These are phyloP conservation scores for Saturnispora silvae DNA, from an alignment of 805 yeast genomes.

Conservation along the genomic window DNA sequence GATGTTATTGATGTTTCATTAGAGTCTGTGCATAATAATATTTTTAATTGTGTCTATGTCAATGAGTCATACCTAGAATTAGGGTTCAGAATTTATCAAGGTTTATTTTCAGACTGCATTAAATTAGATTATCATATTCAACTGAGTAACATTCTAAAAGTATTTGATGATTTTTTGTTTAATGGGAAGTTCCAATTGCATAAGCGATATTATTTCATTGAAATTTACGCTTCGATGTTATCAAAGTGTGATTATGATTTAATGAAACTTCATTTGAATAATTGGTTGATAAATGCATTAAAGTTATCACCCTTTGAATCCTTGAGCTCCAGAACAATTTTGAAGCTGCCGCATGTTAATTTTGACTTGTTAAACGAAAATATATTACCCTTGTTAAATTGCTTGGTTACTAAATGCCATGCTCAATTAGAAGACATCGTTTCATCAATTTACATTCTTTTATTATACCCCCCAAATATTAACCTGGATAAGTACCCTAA, in stretches of 20 bases:
- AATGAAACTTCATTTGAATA: neutral
- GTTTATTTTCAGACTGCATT: neutral
- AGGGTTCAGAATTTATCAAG: neutral
- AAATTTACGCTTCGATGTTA: neutral
- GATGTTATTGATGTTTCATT: conserved; percentile 1
- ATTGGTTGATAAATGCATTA: neutral
- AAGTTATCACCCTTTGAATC: neutral
- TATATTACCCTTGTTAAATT: conserved; percentile 1
- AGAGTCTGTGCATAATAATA: conserved; percentile 1
- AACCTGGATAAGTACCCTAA: neutral
- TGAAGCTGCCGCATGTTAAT: neutral
- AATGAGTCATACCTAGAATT: neutral
- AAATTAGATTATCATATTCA: neutral
- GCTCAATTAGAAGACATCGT: neutral
- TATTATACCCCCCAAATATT: conserved; percentile 4
- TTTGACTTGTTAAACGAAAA: neutral
- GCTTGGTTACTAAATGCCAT: neutral
- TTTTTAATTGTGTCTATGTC: conserved; percentile 1
- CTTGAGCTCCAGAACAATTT: conserved; percentile 1
- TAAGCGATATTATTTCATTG: too few relatives aligned
- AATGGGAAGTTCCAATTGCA: neutral
- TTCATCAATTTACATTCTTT: conserved; percentile 1
- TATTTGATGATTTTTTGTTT: neutral
- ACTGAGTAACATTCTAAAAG: neutral
- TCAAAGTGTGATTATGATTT: neutral